A percentile compares a stretch with the other conserved stretches of the same genome.
Conservation (phyloP, 768 basidiomycete species). For the Heimioporus sp. region DNA sequence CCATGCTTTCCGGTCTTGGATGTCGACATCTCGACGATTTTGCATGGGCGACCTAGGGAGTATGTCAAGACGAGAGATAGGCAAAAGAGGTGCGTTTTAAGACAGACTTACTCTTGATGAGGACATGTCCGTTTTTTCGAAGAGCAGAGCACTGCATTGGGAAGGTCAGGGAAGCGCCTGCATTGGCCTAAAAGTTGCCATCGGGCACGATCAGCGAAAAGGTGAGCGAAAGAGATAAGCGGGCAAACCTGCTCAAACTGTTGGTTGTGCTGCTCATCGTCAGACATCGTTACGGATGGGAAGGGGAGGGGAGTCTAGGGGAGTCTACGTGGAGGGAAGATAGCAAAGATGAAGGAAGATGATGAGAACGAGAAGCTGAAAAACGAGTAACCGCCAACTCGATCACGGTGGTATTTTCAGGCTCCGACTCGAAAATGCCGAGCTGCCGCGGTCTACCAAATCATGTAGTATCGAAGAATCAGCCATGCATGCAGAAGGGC, state of each 20-base stretch:
- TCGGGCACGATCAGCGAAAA: slow-evolving; percentile 15
- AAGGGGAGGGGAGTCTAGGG: slow-evolving; percentile 13
- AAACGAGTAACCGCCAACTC: slow-evolving; percentile 7
- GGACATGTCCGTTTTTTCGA: slow-evolving; percentile 89
- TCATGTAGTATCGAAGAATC: too few relatives aligned
- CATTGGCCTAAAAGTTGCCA: slow-evolving; percentile 47
- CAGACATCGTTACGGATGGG: slow-evolving; percentile 61
- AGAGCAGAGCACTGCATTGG: slow-evolving; percentile 97
- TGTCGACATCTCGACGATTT: slow-evolving; percentile 99
- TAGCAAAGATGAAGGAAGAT: slow-evolving; percentile 28
- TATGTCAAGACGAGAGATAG: slow-evolving; percentile 1
- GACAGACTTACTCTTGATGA: slow-evolving; percentile 73
- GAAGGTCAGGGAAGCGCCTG: slow-evolving; percentile 76
- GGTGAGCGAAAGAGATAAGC: slow-evolving; percentile 8
- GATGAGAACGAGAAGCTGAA: slow-evolving; percentile 22
- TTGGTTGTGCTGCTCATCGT: slow-evolving; percentile 92
- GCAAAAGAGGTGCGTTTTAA: neutral
- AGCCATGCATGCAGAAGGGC: too few relatives aligned
- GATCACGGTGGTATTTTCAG: slow-evolving; percentile 38
- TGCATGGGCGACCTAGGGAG: slow-evolving; percentile 81
- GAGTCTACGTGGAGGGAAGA: slow-evolving; percentile 20
- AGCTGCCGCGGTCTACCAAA: slow-evolving; percentile 8
- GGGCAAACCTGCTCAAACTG: slow-evolving; percentile 73
- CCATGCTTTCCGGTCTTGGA: slow-evolving; percentile 99
- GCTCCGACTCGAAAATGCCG: slow-evolving; percentile 37